Base-by-base conservation (phyloP, 129 eudicot genomes). In the Chrysanthemum seticuspe region DNA sequence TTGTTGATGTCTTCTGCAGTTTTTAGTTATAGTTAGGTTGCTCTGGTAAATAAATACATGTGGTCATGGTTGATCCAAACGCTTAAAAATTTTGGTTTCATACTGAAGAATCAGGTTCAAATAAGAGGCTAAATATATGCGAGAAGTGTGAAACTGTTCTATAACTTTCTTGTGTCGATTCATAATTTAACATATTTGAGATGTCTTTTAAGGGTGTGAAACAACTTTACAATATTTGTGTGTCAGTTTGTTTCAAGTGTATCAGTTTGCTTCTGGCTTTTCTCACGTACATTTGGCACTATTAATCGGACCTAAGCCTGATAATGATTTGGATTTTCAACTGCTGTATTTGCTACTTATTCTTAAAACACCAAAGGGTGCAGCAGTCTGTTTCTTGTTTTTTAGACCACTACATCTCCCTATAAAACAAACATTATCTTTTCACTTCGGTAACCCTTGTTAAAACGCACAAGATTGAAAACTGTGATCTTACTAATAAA, bases 11-110 rank as follows among this genome's bases (percentile, higher is more conserved):
- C 27, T 57, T 18, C 14, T 36, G 49, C 65, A 64, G 36, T 12
- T 71, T 64, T 65, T 52, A 3, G 47, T 13, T 74, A 7, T 44
- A 52, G 65, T 70, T 71, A 18, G 6, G 66, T 18, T 71, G 64
- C 63, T 34, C 60, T 11, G 40, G 55, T 44, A n/a, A 45, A 16
- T 44, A n/a, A 45, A 16, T 65, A 65, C 31, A 9, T 34, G 2
- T 4, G 70, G 18, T 65, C 55, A 67, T 47, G 44, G 19, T 67
- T 67, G 59, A 48, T 67, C 45, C 59, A 67, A 53, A 53, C 10
- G 3, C 13, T 21, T 58, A n/a, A 55, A 10, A 16, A 5, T 14
- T 19, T 48, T 23, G 6, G 25, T 15, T 64, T 36, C 13, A 47
- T 3, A 4, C n/a, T 16, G 16, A 47, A 45, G 3, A 4, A 23